phyloP scores from a whole-genome alignment of 208 protist species.

The Trypanosoma brucei region DNA sequence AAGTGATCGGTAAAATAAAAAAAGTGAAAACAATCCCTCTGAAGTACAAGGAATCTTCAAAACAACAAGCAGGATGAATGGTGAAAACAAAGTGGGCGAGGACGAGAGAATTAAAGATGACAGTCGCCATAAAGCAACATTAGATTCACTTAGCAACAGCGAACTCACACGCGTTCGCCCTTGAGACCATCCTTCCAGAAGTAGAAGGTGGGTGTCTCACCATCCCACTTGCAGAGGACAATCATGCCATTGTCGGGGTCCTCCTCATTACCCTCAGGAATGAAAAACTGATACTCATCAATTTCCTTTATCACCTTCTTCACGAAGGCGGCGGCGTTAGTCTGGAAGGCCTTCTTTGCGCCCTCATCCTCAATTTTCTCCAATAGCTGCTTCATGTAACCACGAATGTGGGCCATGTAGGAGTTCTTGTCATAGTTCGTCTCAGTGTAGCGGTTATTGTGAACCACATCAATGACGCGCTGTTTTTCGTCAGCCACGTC shows the following conservation, averaged over 20 bases:
- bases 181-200: conserved; percentile 89
- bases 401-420: conserved; percentile 90
- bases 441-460: conserved; percentile 90
- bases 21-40: too few relatives aligned
- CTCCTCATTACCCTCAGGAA: conserved; percentile 87
- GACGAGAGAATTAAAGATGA: too few relatives aligned
- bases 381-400: conserved; percentile 89
- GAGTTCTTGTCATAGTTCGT: conserved; percentile 91
- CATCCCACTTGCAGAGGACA: conserved; percentile 87
- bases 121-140: not conserved
- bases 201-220: conserved; percentile 84
- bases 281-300: conserved; percentile 92
- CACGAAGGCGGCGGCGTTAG: conserved; percentile 79
- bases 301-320: conserved; percentile 91
- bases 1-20: too few relatives aligned
- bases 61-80: too few relatives aligned
- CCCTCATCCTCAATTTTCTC: conserved; percentile 77
- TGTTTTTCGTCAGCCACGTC: conserved; percentile 77
- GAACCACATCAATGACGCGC: conserved; percentile 82
- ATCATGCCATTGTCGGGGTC: conserved; percentile 88
- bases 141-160: conserved; percentile 3
- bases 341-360: conserved; percentile 88
- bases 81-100: too few relatives aligned
- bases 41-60: too few relatives aligned
- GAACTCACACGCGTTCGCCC: conserved; percentile 70